A percentile compares a stretch with the other conserved stretches of the same genome.
These are phyloP conservation scores for Chaetomium globosum DNA, from an alignment of 2,329 filamentous ascomycete genomes.

Conservation along the genomic window DNA sequence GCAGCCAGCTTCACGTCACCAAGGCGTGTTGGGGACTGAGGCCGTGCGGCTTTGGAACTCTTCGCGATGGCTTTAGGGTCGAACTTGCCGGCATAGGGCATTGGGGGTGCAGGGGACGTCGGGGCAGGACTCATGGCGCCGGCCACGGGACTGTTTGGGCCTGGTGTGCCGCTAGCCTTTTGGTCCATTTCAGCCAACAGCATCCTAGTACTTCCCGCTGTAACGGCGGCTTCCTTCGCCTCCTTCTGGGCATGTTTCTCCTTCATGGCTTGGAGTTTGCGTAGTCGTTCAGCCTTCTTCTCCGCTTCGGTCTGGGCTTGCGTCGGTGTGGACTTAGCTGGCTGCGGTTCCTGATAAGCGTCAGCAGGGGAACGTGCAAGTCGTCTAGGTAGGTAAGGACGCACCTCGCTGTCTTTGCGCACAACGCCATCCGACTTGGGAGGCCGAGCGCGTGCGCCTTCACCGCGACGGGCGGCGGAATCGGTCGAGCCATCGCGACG, in stretches of 20 bases:
- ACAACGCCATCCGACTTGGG: slow-evolving; percentile 54
- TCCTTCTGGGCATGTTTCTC: slow-evolving; percentile 80
- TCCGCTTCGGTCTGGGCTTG: slow-evolving; percentile 66
- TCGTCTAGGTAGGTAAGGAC: slow-evolving; percentile 40
- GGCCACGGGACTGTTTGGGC: slow-evolving; percentile 34
- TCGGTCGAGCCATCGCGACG: slow-evolving; percentile 73
- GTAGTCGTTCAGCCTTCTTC: slow-evolving; percentile 77
- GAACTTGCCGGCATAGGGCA: slow-evolving; percentile 75
- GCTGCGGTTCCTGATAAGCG: slow-evolving; percentile 45
- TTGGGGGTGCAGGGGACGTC: slow-evolving; percentile 54
- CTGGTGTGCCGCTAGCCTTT: slow-evolving; percentile 55
- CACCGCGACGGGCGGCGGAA: slow-evolving; percentile 67
- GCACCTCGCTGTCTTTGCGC: slow-evolving; percentile 60
- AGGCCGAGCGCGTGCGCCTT: slow-evolving; percentile 61
- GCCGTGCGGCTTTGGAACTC: slow-evolving; percentile 65
- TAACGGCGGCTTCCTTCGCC: slow-evolving; percentile 69
- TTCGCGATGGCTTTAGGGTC: slow-evolving; percentile 85
- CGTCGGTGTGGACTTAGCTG: slow-evolving; percentile 55
- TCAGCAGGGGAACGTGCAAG: slow-evolving; percentile 28
- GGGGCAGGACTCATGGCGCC: slow-evolving; percentile 51
- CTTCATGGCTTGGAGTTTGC: slow-evolving; percentile 89
- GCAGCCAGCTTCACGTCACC: slow-evolving; percentile 32
- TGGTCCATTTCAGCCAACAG: slow-evolving; percentile 74
- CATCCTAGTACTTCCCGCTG: slow-evolving; percentile 65
- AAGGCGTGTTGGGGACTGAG: slow-evolving; percentile 58